Conservation (phyloP, 208 protist genomes). For the Polymyxa betae region DNA sequence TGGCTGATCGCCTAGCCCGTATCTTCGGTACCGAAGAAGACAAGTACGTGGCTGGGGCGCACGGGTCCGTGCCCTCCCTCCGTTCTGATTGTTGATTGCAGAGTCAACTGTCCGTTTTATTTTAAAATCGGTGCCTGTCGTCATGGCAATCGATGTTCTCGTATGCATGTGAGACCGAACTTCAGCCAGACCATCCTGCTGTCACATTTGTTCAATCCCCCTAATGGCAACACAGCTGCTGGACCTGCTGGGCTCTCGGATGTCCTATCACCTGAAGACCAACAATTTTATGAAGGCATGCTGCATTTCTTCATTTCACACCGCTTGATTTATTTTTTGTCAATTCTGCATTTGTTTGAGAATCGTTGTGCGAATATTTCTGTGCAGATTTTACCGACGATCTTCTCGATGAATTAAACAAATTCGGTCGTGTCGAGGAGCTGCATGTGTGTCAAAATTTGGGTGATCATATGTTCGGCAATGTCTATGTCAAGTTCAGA, state of each 20-base stretch:
- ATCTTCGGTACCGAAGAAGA: constrained; percentile 60
- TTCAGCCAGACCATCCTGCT: constrained; percentile 89
- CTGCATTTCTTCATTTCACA: background rate
- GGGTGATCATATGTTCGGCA: constrained; percentile 92
- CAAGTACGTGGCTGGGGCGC: constrained; percentile 34
- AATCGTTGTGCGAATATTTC: constrained; percentile 23
- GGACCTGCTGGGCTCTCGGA: constrained; percentile 1
- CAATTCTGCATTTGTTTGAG: no score
- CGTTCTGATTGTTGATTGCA: constrained; percentile 44
- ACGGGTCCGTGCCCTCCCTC: background rate
- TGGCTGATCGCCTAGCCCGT: constrained; percentile 28
- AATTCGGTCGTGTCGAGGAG: constrained; percentile 62
- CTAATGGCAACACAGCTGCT: constrained; percentile 66
- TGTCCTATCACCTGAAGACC: constrained; percentile 9
- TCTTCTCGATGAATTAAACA: constrained; percentile 54
- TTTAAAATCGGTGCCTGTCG: constrained; percentile 97
- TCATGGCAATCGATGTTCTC: constrained; percentile 92
- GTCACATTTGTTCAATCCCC: constrained; percentile 93
- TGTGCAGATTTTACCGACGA: constrained; percentile 51
- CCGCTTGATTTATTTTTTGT: background rate
- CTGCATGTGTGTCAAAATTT: constrained; percentile 62
- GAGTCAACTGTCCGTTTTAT: constrained; percentile 90
- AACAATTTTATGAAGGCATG: constrained; percentile 20
- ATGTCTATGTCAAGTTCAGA: constrained; percentile 94
- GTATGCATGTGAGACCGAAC: constrained; percentile 87